phyloP scores from a whole-genome alignment of 148 eudicot genomes.

The Chenopodium quinoa region DNA sequence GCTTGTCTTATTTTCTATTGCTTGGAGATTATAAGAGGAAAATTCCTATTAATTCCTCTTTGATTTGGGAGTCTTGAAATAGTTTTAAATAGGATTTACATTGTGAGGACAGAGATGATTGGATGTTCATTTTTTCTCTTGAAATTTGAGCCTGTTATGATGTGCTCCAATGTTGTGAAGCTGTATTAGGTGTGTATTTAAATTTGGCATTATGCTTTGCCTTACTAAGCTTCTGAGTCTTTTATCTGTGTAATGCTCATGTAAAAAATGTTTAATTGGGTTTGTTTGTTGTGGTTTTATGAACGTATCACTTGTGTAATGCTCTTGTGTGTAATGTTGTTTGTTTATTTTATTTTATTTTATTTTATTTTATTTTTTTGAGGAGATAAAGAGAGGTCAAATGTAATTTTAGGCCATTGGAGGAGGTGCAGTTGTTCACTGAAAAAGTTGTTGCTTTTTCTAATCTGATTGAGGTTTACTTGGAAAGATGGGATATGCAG shows the following conservation, averaged over 20 bases:
- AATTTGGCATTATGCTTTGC: background rate
- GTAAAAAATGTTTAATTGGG: background rate
- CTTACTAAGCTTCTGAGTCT: background rate
- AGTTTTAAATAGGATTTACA: background rate
- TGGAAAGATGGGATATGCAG: background rate
- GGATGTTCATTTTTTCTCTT: background rate
- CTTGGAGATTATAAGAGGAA: background rate
- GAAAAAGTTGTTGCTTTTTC: background rate
- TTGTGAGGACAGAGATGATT: background rate
- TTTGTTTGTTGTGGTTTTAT: background rate
- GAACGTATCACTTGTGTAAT: background rate
- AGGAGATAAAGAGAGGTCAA: background rate
- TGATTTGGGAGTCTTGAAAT: background rate
- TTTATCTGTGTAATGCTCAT: no score
- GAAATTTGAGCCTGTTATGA: background rate
- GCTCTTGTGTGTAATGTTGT: background rate
- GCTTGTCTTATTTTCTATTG: no score
- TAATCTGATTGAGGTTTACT: background rate
- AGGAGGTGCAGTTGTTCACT: background rate
- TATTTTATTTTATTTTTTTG: no score
- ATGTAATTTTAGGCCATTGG: background rate
- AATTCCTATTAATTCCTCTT: background rate
- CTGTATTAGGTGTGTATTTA: background rate
- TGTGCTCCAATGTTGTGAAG: background rate
- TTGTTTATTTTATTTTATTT: no score